Base-by-base conservation (phyloP, 352 stramenopile genomes). In the Phytophthora pini region DNA sequence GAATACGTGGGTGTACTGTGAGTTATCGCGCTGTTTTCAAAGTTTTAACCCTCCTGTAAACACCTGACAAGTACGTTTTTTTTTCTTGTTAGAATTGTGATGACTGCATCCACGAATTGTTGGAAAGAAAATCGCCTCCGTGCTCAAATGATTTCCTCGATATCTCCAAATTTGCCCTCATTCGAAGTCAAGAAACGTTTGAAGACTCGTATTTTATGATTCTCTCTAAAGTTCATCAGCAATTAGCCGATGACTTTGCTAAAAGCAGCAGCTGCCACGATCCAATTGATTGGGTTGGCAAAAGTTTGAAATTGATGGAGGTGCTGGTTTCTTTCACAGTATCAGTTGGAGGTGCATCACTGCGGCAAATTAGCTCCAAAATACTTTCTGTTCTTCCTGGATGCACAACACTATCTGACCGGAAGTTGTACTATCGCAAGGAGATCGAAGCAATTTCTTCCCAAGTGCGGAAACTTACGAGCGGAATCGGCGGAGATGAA, bases 181-280 rank as follows among this genome's bases (percentile, higher is more conserved):
- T 22, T 29, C 53, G 38, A 57, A 62, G 38, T 54, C 39, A n/a
- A 15, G n/a, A 44, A 26, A 27, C 12, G 11, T 63, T 74, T 48
- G 41, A 70, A 15, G 38, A 59, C 24, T 15, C 31, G 20, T 73
- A 73, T 65, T 84, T 89, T 40, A 72, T 52, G 17, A 44, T 87
- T 5, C 15, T 84, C 20, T 60, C 36, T 12, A 74, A 74, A 26
- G 53, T 80, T 34, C 61, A 78, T 26, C 70, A 84, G 29, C 70
- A 80, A 46, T 41, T 74, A 22, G 22, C 17, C 31, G 41, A 4
- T 41, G 59, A 57, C 2, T 53, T 39, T 3, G 47, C 52, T 7
- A 53, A 31, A 17, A 41, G 4, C 20, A 31, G 50, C 2, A 61
- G 38, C 15, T 56, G 39, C 1, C 47, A 17, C 20, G 55, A 72